Conservation (phyloP, 1,284 basidiomycete genomes). For the Porodaedalea pini region DNA sequence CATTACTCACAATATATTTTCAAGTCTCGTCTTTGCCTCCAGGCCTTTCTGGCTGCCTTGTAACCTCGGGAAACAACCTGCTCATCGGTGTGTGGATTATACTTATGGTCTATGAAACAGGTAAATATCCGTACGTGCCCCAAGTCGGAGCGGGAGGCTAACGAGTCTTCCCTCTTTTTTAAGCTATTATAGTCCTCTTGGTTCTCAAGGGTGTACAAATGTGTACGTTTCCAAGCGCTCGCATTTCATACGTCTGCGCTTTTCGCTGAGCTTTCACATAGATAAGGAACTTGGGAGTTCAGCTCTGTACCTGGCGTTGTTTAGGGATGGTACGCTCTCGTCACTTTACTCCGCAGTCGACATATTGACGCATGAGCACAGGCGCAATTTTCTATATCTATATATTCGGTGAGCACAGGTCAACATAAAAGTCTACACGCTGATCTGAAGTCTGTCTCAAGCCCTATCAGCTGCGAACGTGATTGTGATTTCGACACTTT, state of each 20-base stretch:
- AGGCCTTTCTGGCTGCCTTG: background rate
- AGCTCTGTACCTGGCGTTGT: background rate
- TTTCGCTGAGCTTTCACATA: background rate
- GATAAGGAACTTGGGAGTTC: background rate
- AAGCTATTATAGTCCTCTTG: background rate
- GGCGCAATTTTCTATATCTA: conserved; percentile 12
- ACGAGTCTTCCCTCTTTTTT: background rate
- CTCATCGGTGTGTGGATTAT: background rate
- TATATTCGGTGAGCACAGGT: background rate
- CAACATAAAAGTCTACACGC: background rate
- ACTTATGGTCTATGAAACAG: conserved; percentile 6
- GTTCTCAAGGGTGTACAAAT: background rate
- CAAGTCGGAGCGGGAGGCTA: background rate
- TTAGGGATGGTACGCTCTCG: background rate
- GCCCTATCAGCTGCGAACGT: conserved; percentile 8
- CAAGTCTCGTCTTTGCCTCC: background rate
- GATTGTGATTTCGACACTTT: conserved; percentile 1
- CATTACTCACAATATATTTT: background rate
- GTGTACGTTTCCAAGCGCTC: background rate
- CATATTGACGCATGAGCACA: background rate
- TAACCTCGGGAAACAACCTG: background rate
- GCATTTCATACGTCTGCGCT: background rate
- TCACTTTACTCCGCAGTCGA: no score
- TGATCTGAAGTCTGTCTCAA: background rate
- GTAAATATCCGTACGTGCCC: background rate